Conservation (phyloP, 2,329 filamentous ascomycete species). For the Teratosphaeria viscida region DNA sequence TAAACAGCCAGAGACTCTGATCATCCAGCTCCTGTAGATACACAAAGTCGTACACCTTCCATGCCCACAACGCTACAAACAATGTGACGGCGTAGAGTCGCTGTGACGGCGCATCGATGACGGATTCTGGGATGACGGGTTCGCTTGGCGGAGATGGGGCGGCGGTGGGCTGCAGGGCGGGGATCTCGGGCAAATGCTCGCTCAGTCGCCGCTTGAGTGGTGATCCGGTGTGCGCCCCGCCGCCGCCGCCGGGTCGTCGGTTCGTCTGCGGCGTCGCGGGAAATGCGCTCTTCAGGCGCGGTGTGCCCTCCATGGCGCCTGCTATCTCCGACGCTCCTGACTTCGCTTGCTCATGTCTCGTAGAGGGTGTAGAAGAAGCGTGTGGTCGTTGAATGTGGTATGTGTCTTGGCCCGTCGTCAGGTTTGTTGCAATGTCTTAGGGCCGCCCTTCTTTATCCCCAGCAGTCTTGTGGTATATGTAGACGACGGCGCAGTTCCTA, state of each 20-base stretch:
- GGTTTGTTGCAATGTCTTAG: neutral
- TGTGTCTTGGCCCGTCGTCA: neutral
- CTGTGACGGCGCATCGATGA: slow-evolving; percentile 85
- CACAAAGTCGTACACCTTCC: slow-evolving; percentile 80
- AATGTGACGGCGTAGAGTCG: slow-evolving; percentile 76
- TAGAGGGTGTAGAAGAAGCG: neutral
- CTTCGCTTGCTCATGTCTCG: neutral
- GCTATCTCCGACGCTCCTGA: slow-evolving; percentile 1
- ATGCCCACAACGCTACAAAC: slow-evolving; percentile 65
- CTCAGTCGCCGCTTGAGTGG: slow-evolving; percentile 1
- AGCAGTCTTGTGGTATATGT: neutral
- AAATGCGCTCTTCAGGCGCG: slow-evolving; percentile 71
- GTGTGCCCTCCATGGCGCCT: slow-evolving; percentile 62
- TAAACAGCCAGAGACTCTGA: slow-evolving; percentile 78
- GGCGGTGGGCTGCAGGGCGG: slow-evolving; percentile 13
- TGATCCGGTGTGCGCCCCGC: slow-evolving; percentile 3
- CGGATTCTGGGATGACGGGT: slow-evolving; percentile 68
- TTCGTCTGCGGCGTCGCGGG: slow-evolving; percentile 56
- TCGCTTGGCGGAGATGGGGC: slow-evolving; percentile 17
- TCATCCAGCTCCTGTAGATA: slow-evolving; percentile 68
- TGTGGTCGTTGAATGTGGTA: neutral
- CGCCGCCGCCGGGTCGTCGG: neutral
- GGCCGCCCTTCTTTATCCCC: neutral
- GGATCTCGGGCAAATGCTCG: slow-evolving; percentile 13
- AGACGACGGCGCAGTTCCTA: neutral